Conservation (phyloP, 441 rosid species). For the Bocquillonia castaneifolia region DNA sequence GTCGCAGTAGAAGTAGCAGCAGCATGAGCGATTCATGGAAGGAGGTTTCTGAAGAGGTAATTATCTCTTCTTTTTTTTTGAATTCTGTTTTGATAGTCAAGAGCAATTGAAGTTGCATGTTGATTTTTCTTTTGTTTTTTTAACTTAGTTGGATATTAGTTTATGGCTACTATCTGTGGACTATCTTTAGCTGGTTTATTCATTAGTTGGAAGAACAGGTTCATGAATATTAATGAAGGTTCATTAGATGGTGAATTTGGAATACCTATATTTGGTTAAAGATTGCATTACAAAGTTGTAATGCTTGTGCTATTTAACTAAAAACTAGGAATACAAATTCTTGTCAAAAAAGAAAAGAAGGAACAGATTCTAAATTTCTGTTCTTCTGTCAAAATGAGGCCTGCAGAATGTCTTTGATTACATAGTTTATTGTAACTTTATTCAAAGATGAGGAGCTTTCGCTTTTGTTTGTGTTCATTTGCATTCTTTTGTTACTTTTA, state of each 20-base stretch:
- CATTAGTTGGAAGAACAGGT: background rate
- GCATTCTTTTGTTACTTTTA: constrained; percentile 11
- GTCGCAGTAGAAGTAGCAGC: constrained; percentile 53
- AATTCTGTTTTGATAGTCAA: background rate
- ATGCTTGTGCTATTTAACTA: background rate
- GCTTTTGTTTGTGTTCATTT: constrained; percentile 7
- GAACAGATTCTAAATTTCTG: background rate
- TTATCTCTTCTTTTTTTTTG: background rate
- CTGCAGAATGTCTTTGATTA: background rate
- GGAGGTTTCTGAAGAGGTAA: constrained; percentile 87
- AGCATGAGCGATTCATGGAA: constrained; percentile 68
- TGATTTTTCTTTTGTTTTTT: too few relatives aligned
- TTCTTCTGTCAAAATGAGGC: background rate
- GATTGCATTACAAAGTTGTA: background rate
- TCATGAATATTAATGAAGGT: constrained; percentile 2
- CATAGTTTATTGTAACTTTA: background rate
- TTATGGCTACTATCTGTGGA: background rate
- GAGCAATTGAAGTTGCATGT: too few relatives aligned
- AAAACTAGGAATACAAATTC: background rate
- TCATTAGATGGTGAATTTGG: constrained; percentile 3
- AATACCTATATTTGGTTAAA: background rate
- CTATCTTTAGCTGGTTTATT: background rate
- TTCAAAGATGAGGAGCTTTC: background rate
- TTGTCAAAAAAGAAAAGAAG: too few relatives aligned
- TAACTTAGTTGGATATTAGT: background rate